Evolutionary conservation across 1,139 yeast species (phyloP).

Genomic region (Ogataea hybrid): DNA sequence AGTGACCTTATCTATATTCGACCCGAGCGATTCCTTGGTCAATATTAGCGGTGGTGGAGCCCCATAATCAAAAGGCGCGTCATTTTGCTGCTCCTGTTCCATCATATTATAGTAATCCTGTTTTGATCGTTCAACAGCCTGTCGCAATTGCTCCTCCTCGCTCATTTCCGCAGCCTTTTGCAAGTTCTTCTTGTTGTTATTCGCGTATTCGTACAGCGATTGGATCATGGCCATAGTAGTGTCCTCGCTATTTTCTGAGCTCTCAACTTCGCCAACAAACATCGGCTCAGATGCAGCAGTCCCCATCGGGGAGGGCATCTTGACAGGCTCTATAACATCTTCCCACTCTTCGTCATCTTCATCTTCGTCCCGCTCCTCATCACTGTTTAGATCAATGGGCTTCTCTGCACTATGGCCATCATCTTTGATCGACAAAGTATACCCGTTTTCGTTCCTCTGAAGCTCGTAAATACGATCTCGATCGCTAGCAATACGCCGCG

Average conservation of each 20-base stretch:
- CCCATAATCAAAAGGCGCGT: conserved; percentile 5
- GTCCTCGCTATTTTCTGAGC: conserved; percentile 16
- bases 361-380: conserved; percentile 18
- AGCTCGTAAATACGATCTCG: conserved; percentile 74
- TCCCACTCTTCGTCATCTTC: conserved; percentile 23
- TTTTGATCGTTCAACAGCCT: conserved; percentile 45
- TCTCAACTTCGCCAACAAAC: conserved; percentile 17
- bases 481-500: conserved; percentile 80
- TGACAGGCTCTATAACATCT: conserved; percentile 16
- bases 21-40: conserved; percentile 11
- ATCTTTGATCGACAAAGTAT: conserved; percentile 67
- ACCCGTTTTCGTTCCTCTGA: conserved; percentile 77
- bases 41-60: conserved; percentile 25
- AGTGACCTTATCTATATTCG: conserved; percentile 3
- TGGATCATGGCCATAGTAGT: conserved; percentile 28
- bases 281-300: conserved; percentile 21
- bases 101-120: conserved; percentile 25
- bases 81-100: conserved; percentile 13
- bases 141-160: not conserved
- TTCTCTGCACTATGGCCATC: conserved; percentile 38
- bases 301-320: conserved; percentile 18
- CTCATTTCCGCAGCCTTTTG: not conserved
- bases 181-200: conserved; percentile 21
- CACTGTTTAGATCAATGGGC: conserved; percentile 29
- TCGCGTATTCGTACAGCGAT: conserved; percentile 32